A percentile compares a stretch with the other conserved stretches of the same genome.
Evolutionary conservation across 2,329 filamentous ascomycete species (phyloP).

Genomic region (Calonectria henricotiae): DNA sequence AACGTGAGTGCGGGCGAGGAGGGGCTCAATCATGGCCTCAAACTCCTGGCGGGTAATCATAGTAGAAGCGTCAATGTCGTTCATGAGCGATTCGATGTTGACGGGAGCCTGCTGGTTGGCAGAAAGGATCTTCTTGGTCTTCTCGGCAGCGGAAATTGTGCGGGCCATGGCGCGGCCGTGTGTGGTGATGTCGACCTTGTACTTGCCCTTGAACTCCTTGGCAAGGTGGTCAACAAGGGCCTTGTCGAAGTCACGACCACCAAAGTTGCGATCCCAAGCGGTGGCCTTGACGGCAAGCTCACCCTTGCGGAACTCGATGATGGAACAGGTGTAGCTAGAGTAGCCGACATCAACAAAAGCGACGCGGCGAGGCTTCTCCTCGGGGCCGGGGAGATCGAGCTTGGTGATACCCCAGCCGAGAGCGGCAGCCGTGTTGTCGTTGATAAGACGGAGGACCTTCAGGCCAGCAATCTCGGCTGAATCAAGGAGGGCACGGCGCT

Average conservation of each 20-base stretch:
- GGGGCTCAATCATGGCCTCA: conserved; percentile 89
- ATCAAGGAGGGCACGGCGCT: conserved; percentile 91
- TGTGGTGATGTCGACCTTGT: conserved; percentile 94
- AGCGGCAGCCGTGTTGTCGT: conserved; percentile 96
- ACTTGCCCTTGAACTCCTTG: conserved; percentile 97
- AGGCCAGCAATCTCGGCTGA: conserved; percentile 94
- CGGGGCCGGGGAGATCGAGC: conserved; percentile 87
- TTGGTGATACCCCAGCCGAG: conserved; percentile 99
- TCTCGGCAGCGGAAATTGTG: conserved; percentile 91
- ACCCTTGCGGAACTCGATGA: conserved; percentile 98
- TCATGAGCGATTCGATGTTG: conserved; percentile 99
- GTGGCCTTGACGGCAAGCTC: conserved; percentile 95
- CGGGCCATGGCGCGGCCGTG: conserved; percentile 93
- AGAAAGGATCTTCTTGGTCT: conserved; percentile 98
- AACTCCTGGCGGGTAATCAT: conserved; percentile 96
- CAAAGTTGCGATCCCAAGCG: conserved; percentile 94
- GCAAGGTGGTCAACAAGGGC: conserved; percentile 95
- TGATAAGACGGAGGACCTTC: conserved; percentile 94
- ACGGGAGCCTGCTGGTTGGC: conserved; percentile 93
- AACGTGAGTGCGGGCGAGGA: conserved; percentile 80
- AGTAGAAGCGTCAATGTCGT: conserved; percentile 91
- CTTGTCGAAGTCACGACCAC: conserved; percentile 97
- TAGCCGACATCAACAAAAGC: conserved; percentile 96
- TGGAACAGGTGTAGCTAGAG: conserved; percentile 94
- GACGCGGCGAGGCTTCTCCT: conserved; percentile 93